Percentiles rank a stretch among this genome's conserved stretches.
These are phyloP conservation scores for Calamus simplicifolius DNA, from an alignment of 176 grass and related monocot genomes.

Conservation along the genomic window DNA sequence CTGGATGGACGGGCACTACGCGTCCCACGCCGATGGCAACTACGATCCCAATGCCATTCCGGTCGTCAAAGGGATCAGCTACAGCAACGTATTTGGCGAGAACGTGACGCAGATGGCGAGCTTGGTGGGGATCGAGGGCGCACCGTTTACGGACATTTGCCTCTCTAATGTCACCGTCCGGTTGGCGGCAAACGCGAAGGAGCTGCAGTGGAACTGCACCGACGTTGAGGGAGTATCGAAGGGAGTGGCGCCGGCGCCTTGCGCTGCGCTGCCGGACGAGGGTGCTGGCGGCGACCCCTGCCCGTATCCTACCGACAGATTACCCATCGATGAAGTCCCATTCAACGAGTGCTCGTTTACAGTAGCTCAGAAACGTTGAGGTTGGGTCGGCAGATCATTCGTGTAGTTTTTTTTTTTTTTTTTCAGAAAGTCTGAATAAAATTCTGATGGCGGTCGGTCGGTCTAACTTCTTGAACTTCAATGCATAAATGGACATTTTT, in stretches of 20 bases:
- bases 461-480: no score
- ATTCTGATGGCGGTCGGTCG: no score
- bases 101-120: slow-evolving; percentile 45
- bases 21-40: slow-evolving; percentile 58
- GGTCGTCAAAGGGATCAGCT: slow-evolving; percentile 59
- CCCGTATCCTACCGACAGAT: slow-evolving; percentile 50
- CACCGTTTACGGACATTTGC: slow-evolving; percentile 59
- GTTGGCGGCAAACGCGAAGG: slow-evolving; percentile 40
- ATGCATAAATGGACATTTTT: no score
- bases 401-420: no score
- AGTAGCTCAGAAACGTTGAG: neutral
- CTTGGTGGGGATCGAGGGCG: slow-evolving; percentile 61
- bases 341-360: slow-evolving; percentile 46
- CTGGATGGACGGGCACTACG: slow-evolving; percentile 90
- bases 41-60: slow-evolving; percentile 68
- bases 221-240: slow-evolving; percentile 54
- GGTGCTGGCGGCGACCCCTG: slow-evolving; percentile 26
- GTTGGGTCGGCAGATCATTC: no score
- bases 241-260: slow-evolving; percentile 47
- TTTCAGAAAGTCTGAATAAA: no score
- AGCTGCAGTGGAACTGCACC: slow-evolving; percentile 63
- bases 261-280: slow-evolving; percentile 23
- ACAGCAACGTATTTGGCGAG: slow-evolving; percentile 69
- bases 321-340: slow-evolving; percentile 38
- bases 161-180: slow-evolving; percentile 61